Base-by-base conservation (phyloP, 306 rosid species). In the Vicia faba region DNA sequence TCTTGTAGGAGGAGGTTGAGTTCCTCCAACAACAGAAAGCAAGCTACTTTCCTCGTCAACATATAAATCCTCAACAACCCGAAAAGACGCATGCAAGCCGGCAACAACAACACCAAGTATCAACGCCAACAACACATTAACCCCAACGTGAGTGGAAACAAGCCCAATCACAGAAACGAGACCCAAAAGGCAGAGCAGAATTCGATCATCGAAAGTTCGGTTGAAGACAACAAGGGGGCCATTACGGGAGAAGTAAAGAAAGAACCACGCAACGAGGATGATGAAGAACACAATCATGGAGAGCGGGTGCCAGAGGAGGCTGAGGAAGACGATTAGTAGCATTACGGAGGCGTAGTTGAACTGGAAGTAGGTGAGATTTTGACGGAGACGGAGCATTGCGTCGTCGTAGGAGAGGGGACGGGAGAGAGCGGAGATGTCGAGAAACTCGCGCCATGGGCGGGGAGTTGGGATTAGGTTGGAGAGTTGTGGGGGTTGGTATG, bases 401-500 rank as follows among this genome's bases (percentile, higher is more conserved):
- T 75, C 83, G 18, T 71, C 55, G 59, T 75, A 75, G n/a, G 78
- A 46, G 53, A 0, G 14, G 11, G 83, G 83, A 2, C 79, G 81
- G 15, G 83, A 71, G 39, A 82, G 14, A 57, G 86, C 75, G 5
- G 80, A 74, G 18, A 75, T 0, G 62, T 70, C 75, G 7, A 82
- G 64, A 18, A 82, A 78, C 43, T 82, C 78, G 44, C 75, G 72
- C 85, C 85, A 81, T 39, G 80, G 68, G 2, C 85, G 82, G 26
- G 78, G 75, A 7, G 75, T 29, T 12, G 71, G 55, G 68, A 33
- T 19, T n/a, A 57, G 49, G 20, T 12, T 66, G 63, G 65, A 5
- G 54, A 60, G 12, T n/a, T 39, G 76, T 2, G 49, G 55, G 5
- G 53, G 46, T 11, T 40, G 75, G 0, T 10, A 38, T 5, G 78